Conservation (phyloP, 257 asterid species). For the Lavandula angustifolia region DNA sequence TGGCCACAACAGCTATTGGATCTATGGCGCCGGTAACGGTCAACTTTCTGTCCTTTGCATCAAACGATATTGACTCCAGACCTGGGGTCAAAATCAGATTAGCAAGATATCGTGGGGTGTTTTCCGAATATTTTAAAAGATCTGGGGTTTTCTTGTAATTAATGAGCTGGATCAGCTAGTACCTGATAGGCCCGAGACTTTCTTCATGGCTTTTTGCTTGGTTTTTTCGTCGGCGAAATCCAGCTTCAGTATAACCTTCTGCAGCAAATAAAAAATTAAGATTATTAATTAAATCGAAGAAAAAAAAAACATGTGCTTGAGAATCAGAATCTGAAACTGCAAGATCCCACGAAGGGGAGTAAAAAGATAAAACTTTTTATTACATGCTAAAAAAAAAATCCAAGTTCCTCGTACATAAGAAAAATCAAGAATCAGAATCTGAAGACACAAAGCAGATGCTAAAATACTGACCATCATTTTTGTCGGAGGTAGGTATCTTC, state of each 20-base stretch:
- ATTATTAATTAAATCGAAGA: not conserved
- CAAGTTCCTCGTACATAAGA: not conserved
- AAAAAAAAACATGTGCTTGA: not conserved
- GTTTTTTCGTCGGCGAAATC: conserved; percentile 54
- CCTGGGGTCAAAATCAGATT: conserved; percentile 41
- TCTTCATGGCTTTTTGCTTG: conserved; percentile 58
- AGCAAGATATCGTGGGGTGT: not conserved
- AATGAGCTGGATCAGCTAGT: not conserved
- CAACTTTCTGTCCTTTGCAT: conserved; percentile 56
- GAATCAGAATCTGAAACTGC: conserved; percentile 9
- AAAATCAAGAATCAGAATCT: conserved; percentile 25
- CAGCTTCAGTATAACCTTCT: conserved; percentile 60
- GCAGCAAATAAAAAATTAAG: conserved; percentile 20
- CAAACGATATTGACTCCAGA: conserved; percentile 59
- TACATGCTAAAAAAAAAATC: conserved; percentile 1
- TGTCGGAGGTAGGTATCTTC: not conserved
- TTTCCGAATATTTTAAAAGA: conserved; percentile 13
- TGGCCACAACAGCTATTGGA: conserved; percentile 55
- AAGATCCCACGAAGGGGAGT: not conserved
- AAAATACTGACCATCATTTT: conserved; percentile 31
- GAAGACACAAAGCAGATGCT: not conserved
- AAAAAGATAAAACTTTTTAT: not conserved
- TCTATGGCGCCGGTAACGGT: conserved; percentile 65
- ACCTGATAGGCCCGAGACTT: conserved; percentile 64
- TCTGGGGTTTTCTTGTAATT: not conserved